phyloP scores from a whole-genome alignment of 2,329 filamentous ascomycete genomes.

The Tetracladium maxilliforme region DNA sequence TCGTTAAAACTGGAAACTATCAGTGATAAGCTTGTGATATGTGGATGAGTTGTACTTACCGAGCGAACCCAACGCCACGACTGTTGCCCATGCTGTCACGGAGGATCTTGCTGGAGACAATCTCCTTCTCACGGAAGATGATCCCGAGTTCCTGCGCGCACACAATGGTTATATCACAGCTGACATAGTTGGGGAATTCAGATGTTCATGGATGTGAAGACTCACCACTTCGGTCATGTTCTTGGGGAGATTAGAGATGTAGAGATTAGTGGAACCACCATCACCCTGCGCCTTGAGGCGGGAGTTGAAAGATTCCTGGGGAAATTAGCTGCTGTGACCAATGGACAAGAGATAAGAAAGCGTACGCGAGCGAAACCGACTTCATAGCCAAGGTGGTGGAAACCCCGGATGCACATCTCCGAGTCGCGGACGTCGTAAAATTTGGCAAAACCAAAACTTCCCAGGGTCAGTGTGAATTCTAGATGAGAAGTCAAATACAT shows the following conservation, averaged over 20 bases:
- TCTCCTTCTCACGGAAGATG: slow-evolving; percentile 67
- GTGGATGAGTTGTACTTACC: slow-evolving; percentile 38
- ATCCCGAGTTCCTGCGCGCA: slow-evolving; percentile 50
- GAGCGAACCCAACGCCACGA: slow-evolving; percentile 92
- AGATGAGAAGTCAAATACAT: no score
- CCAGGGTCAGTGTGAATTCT: slow-evolving; percentile 15
- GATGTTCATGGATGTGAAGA: slow-evolving; percentile 6
- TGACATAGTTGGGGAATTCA: slow-evolving; percentile 6
- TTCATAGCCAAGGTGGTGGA: slow-evolving; percentile 89
- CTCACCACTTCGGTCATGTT: slow-evolving; percentile 78
- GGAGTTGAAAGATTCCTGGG: slow-evolving; percentile 90
- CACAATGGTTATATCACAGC: slow-evolving; percentile 6
- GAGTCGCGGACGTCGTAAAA: slow-evolving; percentile 79
- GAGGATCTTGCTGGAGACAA: slow-evolving; percentile 89
- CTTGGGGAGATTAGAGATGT: slow-evolving; percentile 93
- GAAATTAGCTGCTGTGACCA: slow-evolving; percentile 4
- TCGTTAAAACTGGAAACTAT: slow-evolving; percentile 57
- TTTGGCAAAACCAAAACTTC: slow-evolving; percentile 92
- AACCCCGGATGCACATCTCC: slow-evolving; percentile 90
- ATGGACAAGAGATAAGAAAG: slow-evolving; percentile 6
- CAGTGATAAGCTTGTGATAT: slow-evolving; percentile 5
- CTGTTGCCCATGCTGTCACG: slow-evolving; percentile 85
- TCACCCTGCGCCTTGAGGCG: slow-evolving; percentile 94
- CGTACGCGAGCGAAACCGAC: slow-evolving; percentile 87
- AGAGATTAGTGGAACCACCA: slow-evolving; percentile 81